Evolutionary conservation across 345 rosid species (phyloP).

Genomic region (Triadica sebifera): DNA sequence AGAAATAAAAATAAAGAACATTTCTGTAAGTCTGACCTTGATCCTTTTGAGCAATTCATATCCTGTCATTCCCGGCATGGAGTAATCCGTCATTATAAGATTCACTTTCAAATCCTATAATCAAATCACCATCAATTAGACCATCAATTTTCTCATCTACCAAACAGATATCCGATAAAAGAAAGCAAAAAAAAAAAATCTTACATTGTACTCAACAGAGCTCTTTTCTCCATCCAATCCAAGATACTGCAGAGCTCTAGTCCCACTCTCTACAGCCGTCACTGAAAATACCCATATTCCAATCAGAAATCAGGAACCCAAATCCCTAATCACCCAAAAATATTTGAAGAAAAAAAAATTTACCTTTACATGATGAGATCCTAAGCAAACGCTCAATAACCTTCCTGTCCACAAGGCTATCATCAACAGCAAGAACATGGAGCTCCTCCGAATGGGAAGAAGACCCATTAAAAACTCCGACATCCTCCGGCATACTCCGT

Average conservation of each 20-base stretch:
- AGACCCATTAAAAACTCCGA: constrained; percentile 22
- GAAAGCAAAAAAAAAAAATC: no score
- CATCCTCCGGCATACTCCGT: constrained; percentile 12
- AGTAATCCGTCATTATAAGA: constrained; percentile 74
- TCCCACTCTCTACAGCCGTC: constrained; percentile 69
- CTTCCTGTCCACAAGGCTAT: constrained; percentile 75
- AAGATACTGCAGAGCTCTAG: constrained; percentile 67
- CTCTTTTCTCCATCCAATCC: constrained; percentile 70
- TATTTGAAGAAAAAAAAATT: background rate
- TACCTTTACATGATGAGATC: constrained; percentile 81
- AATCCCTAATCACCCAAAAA: background rate
- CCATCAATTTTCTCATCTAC: constrained; percentile 19
- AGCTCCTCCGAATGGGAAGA: constrained; percentile 43
- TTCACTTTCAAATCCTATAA: constrained; percentile 70
- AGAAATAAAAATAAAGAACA: background rate
- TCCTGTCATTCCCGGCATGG: constrained; percentile 90
- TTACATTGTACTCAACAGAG: constrained; percentile 63
- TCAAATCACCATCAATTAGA: background rate
- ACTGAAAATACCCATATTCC: constrained; percentile 37
- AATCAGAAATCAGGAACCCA: background rate
- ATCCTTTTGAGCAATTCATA: constrained; percentile 75
- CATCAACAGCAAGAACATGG: constrained; percentile 95
- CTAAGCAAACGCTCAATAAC: constrained; percentile 74
- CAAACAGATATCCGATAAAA: constrained; percentile 5
- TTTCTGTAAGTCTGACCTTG: constrained; percentile 37